Conservation (phyloP, 2,329 filamentous ascomycete genomes). For the Hypoxylon sp. region DNA sequence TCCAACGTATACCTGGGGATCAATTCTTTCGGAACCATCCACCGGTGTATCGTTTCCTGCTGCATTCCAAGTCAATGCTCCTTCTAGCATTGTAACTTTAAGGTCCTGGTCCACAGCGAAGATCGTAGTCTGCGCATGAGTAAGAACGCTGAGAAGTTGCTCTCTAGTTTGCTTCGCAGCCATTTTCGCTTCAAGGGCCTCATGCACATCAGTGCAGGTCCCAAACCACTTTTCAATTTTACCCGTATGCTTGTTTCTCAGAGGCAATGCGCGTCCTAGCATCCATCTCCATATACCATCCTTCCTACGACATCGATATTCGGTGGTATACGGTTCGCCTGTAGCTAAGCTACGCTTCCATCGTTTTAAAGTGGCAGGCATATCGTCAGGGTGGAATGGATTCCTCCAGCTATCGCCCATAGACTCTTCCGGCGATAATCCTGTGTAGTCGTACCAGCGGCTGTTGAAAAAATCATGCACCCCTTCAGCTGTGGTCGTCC, state of each 20-base stretch:
- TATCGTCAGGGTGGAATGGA: slow-evolving; percentile 79
- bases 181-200: slow-evolving; percentile 77
- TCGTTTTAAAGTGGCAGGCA: slow-evolving; percentile 65
- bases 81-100: slow-evolving; percentile 78
- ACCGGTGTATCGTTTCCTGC: slow-evolving; percentile 57
- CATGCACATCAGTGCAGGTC: slow-evolving; percentile 84
- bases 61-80: slow-evolving; percentile 70
- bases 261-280: slow-evolving; percentile 78
- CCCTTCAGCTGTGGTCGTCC: slow-evolving; percentile 79
- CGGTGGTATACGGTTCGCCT: slow-evolving; percentile 77
- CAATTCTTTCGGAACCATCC: slow-evolving; percentile 55
- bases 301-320: slow-evolving; percentile 77
- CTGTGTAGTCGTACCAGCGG: slow-evolving; percentile 86
- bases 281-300: slow-evolving; percentile 85
- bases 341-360: slow-evolving; percentile 77
- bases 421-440: slow-evolving; percentile 73
- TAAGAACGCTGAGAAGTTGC: slow-evolving; percentile 79
- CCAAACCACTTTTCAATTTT: slow-evolving; percentile 84
- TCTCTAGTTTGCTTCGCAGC: slow-evolving; percentile 76
- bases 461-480: slow-evolving; percentile 80
- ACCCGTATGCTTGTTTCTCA: slow-evolving; percentile 75
- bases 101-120: slow-evolving; percentile 77
- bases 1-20: slow-evolving; percentile 69
- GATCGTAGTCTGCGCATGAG: slow-evolving; percentile 81
- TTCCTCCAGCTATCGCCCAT: slow-evolving; percentile 73